A percentile compares a stretch with the other conserved stretches of the same genome.
phyloP scores from a whole-genome alignment of 331 rosid species.

The Dryas integrifolia region DNA sequence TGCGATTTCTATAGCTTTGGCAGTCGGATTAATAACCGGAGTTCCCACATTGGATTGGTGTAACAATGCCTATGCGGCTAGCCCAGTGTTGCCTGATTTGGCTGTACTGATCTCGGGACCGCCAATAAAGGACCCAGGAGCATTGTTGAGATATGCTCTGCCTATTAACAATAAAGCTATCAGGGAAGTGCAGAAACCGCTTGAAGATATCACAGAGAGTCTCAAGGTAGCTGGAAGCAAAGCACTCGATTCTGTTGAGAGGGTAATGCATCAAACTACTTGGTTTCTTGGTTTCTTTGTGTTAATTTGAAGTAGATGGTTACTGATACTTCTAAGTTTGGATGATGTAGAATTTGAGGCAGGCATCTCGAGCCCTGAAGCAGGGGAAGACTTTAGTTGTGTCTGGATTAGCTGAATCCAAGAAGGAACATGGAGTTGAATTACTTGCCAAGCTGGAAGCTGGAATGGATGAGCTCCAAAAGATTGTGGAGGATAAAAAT shows the following conservation, averaged over 20 bases:
- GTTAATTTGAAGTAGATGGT: slow-evolving; percentile 1
- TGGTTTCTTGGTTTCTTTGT: slow-evolving; percentile 13
- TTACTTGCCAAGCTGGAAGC: slow-evolving; percentile 78
- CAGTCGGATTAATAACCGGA: slow-evolving; percentile 77
- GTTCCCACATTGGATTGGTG: slow-evolving; percentile 61
- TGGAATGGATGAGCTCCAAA: slow-evolving; percentile 84
- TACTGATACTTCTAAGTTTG: slow-evolving; percentile 22
- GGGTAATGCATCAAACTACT: slow-evolving; percentile 53
- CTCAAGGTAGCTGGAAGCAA: slow-evolving; percentile 83
- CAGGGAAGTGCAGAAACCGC: slow-evolving; percentile 94
- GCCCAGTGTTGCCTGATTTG: slow-evolving; percentile 60
- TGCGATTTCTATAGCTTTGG: slow-evolving; percentile 72
- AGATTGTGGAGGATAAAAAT: slow-evolving; percentile 67
- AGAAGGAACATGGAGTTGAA: slow-evolving; percentile 84
- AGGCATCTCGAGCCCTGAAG: slow-evolving; percentile 76
- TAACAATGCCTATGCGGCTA: slow-evolving; percentile 58
- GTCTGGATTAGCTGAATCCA: slow-evolving; percentile 85
- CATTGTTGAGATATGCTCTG: slow-evolving; percentile 85
- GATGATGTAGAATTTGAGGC: slow-evolving; percentile 74
- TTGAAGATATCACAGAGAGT: slow-evolving; percentile 92
- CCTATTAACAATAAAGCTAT: slow-evolving; percentile 92
- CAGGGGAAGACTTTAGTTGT: slow-evolving; percentile 76
- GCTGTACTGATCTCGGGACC: slow-evolving; percentile 92
- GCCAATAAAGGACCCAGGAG: slow-evolving; percentile 94
- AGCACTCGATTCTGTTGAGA: slow-evolving; percentile 87